phyloP scores from a whole-genome alignment of 192 early-diverging fungal genomes.

The Gryganskiella cystojenkinii region DNA sequence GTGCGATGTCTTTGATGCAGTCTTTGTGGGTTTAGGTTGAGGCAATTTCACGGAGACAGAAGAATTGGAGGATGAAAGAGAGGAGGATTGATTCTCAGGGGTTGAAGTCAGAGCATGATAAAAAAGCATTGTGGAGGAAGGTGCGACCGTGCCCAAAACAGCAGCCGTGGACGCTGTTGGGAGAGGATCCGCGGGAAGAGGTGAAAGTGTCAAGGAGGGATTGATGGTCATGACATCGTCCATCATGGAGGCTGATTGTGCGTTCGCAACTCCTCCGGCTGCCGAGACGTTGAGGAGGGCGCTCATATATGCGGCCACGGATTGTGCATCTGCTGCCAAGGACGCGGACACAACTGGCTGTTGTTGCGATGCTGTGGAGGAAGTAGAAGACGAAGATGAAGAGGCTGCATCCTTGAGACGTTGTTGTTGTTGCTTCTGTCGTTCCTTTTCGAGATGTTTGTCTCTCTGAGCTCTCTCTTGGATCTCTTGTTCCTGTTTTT shows the following conservation, averaged over 20 bases:
- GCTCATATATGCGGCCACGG: slow-evolving; percentile 49
- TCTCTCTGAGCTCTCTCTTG: slow-evolving; percentile 24
- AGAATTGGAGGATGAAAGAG: neutral
- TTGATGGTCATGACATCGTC: neutral
- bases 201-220: neutral
- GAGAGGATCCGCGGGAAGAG: neutral
- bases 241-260: neutral
- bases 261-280: slow-evolving; percentile 3
- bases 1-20: slow-evolving; percentile 5
- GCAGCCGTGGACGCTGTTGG: neutral
- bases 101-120: too few species aligned
- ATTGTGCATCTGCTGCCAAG: slow-evolving; percentile 43
- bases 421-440: slow-evolving; percentile 3
- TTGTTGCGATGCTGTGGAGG: too few species aligned
- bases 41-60: neutral
- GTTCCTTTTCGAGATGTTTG: slow-evolving; percentile 1
- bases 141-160: slow-evolving; percentile 8
- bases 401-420: neutral
- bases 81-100: neutral
- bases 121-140: slow-evolving; percentile 36
- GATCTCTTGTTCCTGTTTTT: slow-evolving; percentile 30
- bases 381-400: neutral
- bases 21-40: neutral
- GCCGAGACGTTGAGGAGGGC: slow-evolving; percentile 24
- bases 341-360: too few species aligned